A percentile compares a stretch with the other conserved stretches of the same genome.
Evolutionary conservation across 129 eudicot genomes (phyloP).

Genomic region (Smallanthus sonchifolius): DNA sequence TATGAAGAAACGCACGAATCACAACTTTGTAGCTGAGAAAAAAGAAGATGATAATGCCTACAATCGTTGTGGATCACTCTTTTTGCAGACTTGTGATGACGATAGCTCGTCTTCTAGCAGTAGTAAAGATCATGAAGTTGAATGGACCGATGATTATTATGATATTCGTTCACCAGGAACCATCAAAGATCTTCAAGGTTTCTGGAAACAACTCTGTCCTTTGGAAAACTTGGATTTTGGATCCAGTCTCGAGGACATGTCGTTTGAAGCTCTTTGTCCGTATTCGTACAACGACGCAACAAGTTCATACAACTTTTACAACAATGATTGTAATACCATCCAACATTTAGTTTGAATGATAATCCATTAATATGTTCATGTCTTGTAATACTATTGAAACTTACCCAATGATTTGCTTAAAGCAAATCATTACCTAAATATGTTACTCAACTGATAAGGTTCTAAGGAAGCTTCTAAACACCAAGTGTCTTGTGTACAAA

Average conservation of each 20-base stretch:
- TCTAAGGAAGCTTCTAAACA: no score
- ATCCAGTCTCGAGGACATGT: neutral
- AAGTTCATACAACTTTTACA: neutral
- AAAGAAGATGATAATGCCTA: neutral
- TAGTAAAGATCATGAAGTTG: neutral
- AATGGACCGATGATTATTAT: neutral
- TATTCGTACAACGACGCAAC: neutral
- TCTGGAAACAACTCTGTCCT: constrained; percentile 11
- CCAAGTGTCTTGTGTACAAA: no score
- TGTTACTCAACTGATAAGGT: no score
- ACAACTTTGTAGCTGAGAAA: neutral
- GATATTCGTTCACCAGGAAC: neutral
- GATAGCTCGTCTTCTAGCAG: neutral
- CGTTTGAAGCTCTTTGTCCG: constrained; percentile 1
- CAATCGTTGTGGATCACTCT: neutral
- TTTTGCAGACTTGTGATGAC: neutral
- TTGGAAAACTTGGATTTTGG: constrained; percentile 4
- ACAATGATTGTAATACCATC: neutral
- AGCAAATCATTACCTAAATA: no score
- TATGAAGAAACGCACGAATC: constrained; percentile 18
- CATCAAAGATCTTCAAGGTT: constrained; percentile 7
- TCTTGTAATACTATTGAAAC: no score
- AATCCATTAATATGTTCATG: neutral
- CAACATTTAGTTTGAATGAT: neutral
- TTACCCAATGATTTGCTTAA: no score